Conservation (phyloP, 1,284 basidiomycete genomes). For the Trametes sp. region DNA sequence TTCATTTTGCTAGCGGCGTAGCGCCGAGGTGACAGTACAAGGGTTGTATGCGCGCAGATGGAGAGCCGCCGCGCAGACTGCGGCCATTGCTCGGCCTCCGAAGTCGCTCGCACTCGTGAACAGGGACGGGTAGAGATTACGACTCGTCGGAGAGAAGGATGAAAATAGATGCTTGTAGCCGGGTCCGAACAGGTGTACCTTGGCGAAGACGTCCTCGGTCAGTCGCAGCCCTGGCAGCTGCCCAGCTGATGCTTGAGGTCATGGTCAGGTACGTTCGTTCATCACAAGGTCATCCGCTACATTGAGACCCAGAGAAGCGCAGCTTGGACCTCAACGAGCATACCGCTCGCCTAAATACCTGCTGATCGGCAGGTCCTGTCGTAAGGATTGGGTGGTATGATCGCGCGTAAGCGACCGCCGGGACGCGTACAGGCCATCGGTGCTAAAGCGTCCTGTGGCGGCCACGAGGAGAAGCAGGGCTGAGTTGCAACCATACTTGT, state of each 20-base stretch:
- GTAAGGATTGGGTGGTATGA: slow-evolving; percentile 11
- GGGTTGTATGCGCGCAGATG: not conserved
- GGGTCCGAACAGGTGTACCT: not conserved
- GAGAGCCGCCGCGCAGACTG: not conserved
- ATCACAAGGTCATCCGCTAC: slow-evolving; percentile 11
- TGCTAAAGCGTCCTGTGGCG: slow-evolving; percentile 4
- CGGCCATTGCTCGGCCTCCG: not conserved
- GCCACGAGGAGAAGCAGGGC: slow-evolving; percentile 16
- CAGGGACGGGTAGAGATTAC: not conserved
- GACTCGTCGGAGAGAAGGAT: not conserved
- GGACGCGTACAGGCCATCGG: not conserved
- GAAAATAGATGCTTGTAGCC: not conserved
- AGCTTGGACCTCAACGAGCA: slow-evolving; percentile 3
- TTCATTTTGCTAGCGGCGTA: not conserved
- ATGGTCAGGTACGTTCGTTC: slow-evolving; percentile 9
- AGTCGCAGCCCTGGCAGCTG: too few relatives aligned
- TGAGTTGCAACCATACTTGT: slow-evolving; percentile 1
- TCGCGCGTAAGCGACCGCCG: slow-evolving; percentile 6
- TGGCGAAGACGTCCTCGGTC: slow-evolving; percentile 1
- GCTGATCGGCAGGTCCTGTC: slow-evolving; percentile 15
- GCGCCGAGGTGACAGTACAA: not conserved
- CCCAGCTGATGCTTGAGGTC: slow-evolving; percentile 9
- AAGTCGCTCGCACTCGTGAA: not conserved
- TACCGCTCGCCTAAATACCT: slow-evolving; percentile 2
- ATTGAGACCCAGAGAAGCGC: slow-evolving; percentile 9